These are phyloP conservation scores for Fraxinus sp. DNA, from an alignment of 305 asterid species.

Conservation along the genomic window DNA sequence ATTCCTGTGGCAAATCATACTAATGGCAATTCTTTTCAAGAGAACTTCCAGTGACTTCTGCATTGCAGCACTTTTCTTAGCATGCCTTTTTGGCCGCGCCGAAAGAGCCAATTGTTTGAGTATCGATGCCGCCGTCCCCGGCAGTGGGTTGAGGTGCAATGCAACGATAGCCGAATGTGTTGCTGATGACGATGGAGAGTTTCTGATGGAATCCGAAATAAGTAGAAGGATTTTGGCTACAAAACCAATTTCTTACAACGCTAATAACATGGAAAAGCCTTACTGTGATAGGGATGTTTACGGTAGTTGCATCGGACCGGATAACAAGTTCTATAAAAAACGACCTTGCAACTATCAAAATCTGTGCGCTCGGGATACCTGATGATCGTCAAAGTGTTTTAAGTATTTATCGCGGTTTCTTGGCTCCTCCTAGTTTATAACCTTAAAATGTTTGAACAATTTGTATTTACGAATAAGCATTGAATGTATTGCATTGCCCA, in stretches of 20 bases:
- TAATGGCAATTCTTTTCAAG: neutral
- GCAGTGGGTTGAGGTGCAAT: neutral
- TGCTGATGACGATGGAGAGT: neutral
- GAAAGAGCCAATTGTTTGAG: neutral
- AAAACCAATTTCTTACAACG: neutral
- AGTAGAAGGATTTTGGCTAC: neutral
- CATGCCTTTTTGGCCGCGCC: neutral
- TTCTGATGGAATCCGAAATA: neutral
- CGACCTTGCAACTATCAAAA: neutral
- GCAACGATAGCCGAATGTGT: neutral
- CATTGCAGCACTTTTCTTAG: neutral
- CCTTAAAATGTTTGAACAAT: neutral
- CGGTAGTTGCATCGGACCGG: neutral
- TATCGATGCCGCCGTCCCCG: neutral
- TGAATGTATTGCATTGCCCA: neutral
- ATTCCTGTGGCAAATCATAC: neutral
- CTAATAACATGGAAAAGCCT: neutral
- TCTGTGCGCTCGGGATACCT: neutral
- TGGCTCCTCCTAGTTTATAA: neutral
- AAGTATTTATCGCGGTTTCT: neutral
- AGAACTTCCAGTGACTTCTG: neutral
- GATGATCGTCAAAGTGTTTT: neutral
- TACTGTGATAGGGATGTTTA: neutral
- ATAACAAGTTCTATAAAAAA: neutral
- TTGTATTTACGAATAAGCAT: no score